Conservation (phyloP, 768 basidiomycete genomes). For the button mushroom (Agaricus bisporus) region DNA sequence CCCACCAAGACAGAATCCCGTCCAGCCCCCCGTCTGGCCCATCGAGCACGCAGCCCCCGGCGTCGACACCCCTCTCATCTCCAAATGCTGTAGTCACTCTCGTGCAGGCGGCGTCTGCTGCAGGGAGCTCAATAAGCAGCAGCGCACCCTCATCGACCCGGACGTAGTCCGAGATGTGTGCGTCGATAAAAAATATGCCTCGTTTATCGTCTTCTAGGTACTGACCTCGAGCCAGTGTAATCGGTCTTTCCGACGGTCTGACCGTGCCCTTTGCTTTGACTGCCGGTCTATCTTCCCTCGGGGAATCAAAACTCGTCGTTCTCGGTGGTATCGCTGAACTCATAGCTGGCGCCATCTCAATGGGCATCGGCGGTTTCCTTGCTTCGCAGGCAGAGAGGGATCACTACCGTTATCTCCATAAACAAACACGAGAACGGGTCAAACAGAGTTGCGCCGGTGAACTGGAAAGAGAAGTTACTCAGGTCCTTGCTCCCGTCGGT, state of each 20-base stretch:
- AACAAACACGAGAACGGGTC: constrained; percentile 77
- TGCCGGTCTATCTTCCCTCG: constrained; percentile 84
- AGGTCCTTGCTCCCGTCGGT: constrained; percentile 83
- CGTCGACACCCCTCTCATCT: constrained; percentile 37
- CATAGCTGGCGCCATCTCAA: constrained; percentile 92
- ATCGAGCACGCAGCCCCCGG: constrained; percentile 38
- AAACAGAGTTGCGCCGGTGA: constrained; percentile 85
- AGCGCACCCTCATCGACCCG: constrained; percentile 78
- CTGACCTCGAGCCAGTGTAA: constrained; percentile 44
- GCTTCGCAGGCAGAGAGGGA: constrained; percentile 96
- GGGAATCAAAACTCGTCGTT: constrained; percentile 86
- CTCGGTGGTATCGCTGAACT: constrained; percentile 94
- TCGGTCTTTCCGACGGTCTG: constrained; percentile 85
- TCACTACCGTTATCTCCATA: constrained; percentile 78
- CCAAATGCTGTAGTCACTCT: constrained; percentile 52
- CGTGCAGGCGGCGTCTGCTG: constrained; percentile 73
- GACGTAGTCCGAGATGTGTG: constrained; percentile 86
- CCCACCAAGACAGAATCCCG: constrained; percentile 21
- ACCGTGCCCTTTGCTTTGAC: constrained; percentile 91
- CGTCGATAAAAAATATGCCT: constrained; percentile 21
- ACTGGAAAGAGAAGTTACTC: constrained; percentile 92
- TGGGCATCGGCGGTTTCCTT: constrained; percentile 98
- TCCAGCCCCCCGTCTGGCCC: constrained; percentile 61
- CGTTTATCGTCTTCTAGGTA: background rate
- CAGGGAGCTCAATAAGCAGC: constrained; percentile 80